Conservation (phyloP, 805 yeast genomes). For the Saccharomycopsis sp. region DNA sequence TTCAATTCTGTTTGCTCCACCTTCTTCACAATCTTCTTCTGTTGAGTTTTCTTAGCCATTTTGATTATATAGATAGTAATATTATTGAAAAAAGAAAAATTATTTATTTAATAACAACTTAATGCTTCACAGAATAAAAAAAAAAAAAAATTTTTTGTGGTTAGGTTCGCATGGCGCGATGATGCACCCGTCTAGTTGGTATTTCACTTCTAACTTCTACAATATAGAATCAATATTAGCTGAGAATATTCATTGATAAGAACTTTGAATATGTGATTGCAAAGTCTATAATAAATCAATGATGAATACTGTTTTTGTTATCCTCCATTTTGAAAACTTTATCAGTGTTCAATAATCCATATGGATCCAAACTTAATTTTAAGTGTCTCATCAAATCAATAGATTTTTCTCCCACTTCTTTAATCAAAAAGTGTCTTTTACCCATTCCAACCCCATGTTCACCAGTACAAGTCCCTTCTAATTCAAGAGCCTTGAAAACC, state of each 20-base stretch:
- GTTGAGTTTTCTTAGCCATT: neutral
- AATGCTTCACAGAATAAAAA: too few species aligned
- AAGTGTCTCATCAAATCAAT: constrained; percentile 64
- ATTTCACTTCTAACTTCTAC: too few species aligned
- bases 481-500: constrained; percentile 53
- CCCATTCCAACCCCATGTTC: constrained; percentile 85
- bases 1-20: constrained; percentile 19
- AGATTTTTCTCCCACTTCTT: constrained; percentile 60
- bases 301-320: too few species aligned
- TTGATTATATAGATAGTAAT: too few species aligned
- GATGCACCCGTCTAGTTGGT: constrained; percentile 18
- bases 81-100: too few species aligned
- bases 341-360: constrained; percentile 66
- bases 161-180: constrained; percentile 16
- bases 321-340: constrained; percentile 68
- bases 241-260: too few species aligned
- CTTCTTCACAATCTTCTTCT: neutral
- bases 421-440: constrained; percentile 47
- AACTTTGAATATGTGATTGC: too few species aligned
- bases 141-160: too few species aligned
- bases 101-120: too few species aligned
- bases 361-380: constrained; percentile 66
- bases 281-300: too few species aligned
- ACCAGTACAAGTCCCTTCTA: constrained; percentile 80
- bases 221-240: too few species aligned